Base-by-base conservation (phyloP, 805 yeast genomes). In the Yamadazyma scolyti region DNA sequence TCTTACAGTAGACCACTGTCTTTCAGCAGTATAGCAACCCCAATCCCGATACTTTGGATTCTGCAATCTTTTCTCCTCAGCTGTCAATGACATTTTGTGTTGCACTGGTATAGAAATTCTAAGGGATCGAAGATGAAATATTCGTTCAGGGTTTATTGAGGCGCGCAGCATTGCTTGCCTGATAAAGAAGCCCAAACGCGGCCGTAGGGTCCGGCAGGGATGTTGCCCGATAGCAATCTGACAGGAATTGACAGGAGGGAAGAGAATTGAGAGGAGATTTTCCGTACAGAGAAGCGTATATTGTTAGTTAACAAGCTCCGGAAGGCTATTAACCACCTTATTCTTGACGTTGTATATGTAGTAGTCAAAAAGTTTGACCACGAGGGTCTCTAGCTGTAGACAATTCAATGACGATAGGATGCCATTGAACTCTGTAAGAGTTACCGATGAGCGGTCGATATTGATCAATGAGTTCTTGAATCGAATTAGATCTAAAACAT, bases 11-110 rank as follows among this genome's bases (percentile, higher is more conserved):
- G 84, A 77, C 95, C 95, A 85, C 43, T 84, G 86, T 31, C 96
- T 72, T 57, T 89, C 96, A 29, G 87, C 77, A 28, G 87, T 69
- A 50, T 86, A 88, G 3, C 95, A 88, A 6, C 97, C 97, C 95
- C 96, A 88, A 38, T 83, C 71, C 47, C 79, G 75, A 87, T 93
- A 85, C 34, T 50, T 50, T 40, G 57, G 53, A 27, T 60, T 56
- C 28, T 46, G 33, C 35, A 66, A 56, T 23, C 71, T 52, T 9
- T 40, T 43, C 42, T 64, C 71, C 43, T 65, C 72, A 8, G 59
- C 61, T 13, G 68, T 63, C 9, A 33, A 5, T 13, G 28, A 17
- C 28, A 23, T 27, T 22, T 22, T 9, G 11, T 10, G 8, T 22
- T 22, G n/a, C n/a, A n/a, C n/a, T 10, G 10, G 10, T 19, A 19